Base-by-base conservation (phyloP, 192 early-diverging fungal genomes). In the Geosiphon pyriformis region DNA sequence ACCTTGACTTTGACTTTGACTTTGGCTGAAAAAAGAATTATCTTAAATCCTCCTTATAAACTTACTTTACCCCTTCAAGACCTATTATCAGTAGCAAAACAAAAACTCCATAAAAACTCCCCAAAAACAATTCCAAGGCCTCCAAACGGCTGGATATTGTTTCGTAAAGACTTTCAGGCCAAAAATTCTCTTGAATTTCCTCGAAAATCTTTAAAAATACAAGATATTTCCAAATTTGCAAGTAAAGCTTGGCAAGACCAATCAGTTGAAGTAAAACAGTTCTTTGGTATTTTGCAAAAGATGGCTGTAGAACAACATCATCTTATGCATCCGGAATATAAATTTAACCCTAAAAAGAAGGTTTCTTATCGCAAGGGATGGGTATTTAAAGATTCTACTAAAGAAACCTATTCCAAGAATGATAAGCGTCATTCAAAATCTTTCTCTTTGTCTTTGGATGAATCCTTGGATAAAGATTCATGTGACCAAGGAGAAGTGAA, bases 231-330 rank as follows among this genome's bases (percentile, higher is more conserved):
- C 2, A 55, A 55, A 4, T 11, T 20, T 1, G 12, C 11, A 1
- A 23, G 53, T 12, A 23, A 12, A 12, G 53, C 12, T 20, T 55
- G 53, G 53, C 12, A 23, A 3, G 10, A 10, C 1, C 53, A 55
- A 2, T 23, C 53, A 0, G 11, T 10, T 2, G 4, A 26, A 26
- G 53, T 55, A 12, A 55, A 55, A 1, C 12, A 4, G 25, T 55
- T 20, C 4, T 55, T 55, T 4, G 22, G 25, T 2, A 12, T 55
- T 11, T 23, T 55, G 12, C 53, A 55, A 55, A 55, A 23, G 2
- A 55, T 55, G 0, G 53, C 53, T 4, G 12, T 55, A 20, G 53
- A 55, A 55, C 12, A 55, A 29, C 53, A 55, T 29, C 12, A 55
- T 1, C 22, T 1, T 1, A 1, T 23, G 6, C 23, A 55, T 55